These are phyloP conservation scores for Suillus luteus DNA, from an alignment of 768 basidiomycete species.

Conservation along the genomic window DNA sequence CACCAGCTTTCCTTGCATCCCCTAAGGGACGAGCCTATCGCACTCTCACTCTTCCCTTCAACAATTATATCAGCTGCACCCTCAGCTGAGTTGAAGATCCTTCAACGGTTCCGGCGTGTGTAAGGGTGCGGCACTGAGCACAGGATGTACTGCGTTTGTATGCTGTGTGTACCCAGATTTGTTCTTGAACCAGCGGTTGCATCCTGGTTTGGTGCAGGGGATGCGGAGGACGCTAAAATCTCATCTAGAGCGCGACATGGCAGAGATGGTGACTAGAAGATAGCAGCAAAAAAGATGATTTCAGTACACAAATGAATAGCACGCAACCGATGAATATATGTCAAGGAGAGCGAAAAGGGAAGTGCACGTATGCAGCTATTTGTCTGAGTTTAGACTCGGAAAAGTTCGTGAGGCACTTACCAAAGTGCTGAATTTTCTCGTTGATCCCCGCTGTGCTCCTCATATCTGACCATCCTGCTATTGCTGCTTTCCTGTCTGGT, in stretches of 20 bases:
- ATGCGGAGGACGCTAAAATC: background rate
- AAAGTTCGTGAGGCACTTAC: background rate
- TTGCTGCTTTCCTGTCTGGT: background rate
- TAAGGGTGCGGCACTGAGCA: background rate
- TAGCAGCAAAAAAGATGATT: no score
- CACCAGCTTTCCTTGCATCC: no score
- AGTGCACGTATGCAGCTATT: no score
- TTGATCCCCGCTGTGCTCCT: background rate
- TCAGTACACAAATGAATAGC: no score
- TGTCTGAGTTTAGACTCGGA: background rate
- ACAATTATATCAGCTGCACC: no score
- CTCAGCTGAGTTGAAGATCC: no score
- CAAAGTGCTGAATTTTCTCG: background rate
- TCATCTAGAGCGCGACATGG: conserved; percentile 11
- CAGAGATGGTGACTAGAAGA: background rate
- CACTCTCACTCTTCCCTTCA: no score
- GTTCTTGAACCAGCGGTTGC: conserved; percentile 3
- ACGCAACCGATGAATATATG: background rate
- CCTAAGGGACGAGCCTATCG: no score
- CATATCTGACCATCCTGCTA: no score
- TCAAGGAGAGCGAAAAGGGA: background rate
- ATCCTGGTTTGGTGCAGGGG: conserved; percentile 6
- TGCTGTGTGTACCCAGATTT: conserved; percentile 6
- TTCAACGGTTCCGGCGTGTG: no score
- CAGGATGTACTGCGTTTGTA: background rate